Conservation (phyloP, 768 basidiomycete genomes). For the Trametes maxima region DNA sequence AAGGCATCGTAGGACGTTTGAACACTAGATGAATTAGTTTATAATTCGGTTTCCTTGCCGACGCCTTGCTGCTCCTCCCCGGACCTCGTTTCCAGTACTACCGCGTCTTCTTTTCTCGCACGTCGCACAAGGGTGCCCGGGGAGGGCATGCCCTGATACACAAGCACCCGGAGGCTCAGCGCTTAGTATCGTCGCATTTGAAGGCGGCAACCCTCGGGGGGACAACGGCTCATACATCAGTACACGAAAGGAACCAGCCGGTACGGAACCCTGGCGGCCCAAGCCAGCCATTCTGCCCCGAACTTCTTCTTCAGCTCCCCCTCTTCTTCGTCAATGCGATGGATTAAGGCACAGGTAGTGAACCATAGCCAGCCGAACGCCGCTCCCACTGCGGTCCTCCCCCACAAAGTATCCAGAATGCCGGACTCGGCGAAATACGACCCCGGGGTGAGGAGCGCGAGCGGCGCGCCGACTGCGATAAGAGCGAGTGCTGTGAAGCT, state of each 20-base stretch:
- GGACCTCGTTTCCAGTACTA: too few relatives aligned
- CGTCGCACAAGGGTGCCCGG: too few relatives aligned
- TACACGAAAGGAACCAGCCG: constrained; percentile 20
- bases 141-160: too few relatives aligned
- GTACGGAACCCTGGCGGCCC: constrained; percentile 15
- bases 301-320: constrained; percentile 19
- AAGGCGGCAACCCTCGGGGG: too few relatives aligned
- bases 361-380: neutral
- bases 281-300: constrained; percentile 21
- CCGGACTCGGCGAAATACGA: constrained; percentile 7
- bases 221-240: neutral
- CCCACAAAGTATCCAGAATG: neutral
- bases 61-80: too few relatives aligned
- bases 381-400: neutral
- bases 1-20: too few relatives aligned
- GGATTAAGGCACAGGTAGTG: neutral
- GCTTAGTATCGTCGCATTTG: too few relatives aligned
- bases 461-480: constrained; percentile 4
- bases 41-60: too few relatives aligned
- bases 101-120: too few relatives aligned
- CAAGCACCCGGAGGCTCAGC: too few relatives aligned
- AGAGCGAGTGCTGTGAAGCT: constrained; percentile 18
- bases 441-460: neutral
- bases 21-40: too few relatives aligned
- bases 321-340: constrained; percentile 18